Conservation (phyloP, 352 stramenopile species). For the Pythium phragmiticola region DNA sequence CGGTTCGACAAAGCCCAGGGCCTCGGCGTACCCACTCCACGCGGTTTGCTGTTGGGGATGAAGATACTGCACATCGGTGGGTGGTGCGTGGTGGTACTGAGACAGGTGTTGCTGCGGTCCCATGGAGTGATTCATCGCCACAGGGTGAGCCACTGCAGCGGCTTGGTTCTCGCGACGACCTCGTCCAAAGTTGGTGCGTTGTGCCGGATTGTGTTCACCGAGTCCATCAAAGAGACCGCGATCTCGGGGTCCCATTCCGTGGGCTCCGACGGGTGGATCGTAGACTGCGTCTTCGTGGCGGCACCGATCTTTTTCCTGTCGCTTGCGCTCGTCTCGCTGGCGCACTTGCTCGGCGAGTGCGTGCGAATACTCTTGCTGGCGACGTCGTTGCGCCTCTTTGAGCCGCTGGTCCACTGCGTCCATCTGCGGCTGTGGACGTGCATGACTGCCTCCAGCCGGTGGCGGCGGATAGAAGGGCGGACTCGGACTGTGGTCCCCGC, state of each 20-base stretch:
- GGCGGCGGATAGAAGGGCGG: neutral
- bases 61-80: constrained; percentile 15
- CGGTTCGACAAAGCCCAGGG: constrained; percentile 9
- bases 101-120: too few relatives aligned
- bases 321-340: constrained; percentile 51
- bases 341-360: constrained; percentile 57
- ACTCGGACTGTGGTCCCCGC: neutral
- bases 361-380: constrained; percentile 56
- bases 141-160: constrained; percentile 1
- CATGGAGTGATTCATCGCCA: neutral
- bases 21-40: constrained; percentile 19
- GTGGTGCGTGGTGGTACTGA: neutral
- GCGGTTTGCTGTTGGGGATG: constrained; percentile 13
- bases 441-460: neutral
- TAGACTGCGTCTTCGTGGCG: constrained; percentile 19
- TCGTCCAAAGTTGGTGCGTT: constrained; percentile 43
- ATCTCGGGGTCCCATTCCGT: neutral
- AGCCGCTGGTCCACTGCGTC: constrained; percentile 25
- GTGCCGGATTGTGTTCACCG: constrained; percentile 31
- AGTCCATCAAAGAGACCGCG: constrained; percentile 46
- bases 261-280: neutral
- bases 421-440: constrained; percentile 6
- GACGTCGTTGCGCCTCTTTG: constrained; percentile 54
- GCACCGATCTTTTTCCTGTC: constrained; percentile 35
- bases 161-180: constrained; percentile 29